These are phyloP conservation scores for Alternaria brassicae DNA, from an alignment of 2,329 filamentous ascomycete species.

Conservation along the genomic window DNA sequence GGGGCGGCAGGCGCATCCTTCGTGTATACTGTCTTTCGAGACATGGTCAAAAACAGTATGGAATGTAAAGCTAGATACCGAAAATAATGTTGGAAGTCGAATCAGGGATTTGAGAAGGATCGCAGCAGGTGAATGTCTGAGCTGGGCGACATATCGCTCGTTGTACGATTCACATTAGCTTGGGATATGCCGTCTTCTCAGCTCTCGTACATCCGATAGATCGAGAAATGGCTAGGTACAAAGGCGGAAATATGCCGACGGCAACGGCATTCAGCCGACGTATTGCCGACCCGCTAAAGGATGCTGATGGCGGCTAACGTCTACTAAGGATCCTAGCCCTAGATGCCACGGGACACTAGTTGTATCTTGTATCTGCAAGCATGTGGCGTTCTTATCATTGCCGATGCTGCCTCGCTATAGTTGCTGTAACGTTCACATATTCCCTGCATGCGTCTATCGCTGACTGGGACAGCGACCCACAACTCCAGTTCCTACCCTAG, in stretches of 20 bases:
- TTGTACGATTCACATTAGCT: not conserved
- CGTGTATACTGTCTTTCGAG: not conserved
- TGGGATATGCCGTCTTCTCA: not conserved
- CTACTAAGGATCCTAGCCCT: not conserved
- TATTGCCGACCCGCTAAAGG: not conserved
- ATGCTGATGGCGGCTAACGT: not conserved
- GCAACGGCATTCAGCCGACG: not conserved
- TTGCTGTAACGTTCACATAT: not conserved
- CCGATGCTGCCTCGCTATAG: not conserved
- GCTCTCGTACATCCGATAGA: not conserved
- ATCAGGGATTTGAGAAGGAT: not conserved
- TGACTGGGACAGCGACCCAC: conserved; percentile 1
- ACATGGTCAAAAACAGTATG: not conserved
- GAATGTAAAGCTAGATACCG: not conserved
- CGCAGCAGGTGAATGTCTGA: not conserved
- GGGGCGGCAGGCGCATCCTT: not conserved
- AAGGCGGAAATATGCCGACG: not conserved
- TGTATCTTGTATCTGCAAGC: not conserved
- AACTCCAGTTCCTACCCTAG: not conserved
- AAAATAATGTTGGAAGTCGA: not conserved
- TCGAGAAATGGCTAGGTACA: not conserved
- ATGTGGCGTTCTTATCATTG: not conserved
- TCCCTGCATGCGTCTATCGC: not conserved
- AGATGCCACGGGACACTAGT: not conserved
- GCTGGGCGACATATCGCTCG: not conserved